These are phyloP conservation scores for Citrullus colocynthis DNA, from an alignment of 306 rosid genomes.

Conservation along the genomic window DNA sequence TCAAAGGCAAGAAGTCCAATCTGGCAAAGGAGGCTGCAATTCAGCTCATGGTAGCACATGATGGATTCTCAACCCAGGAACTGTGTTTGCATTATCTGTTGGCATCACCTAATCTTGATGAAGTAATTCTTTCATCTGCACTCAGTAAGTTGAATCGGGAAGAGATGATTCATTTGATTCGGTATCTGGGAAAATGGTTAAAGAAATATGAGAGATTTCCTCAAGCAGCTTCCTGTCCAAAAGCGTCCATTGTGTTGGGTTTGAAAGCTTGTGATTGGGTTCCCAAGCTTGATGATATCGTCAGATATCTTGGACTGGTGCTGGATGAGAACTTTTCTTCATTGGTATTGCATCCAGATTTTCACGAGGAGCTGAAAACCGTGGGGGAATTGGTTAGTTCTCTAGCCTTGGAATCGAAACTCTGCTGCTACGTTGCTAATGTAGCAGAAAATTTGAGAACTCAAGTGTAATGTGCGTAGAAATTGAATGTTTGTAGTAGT, in stretches of 20 bases:
- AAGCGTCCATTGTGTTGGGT: slow-evolving; percentile 30
- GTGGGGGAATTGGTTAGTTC: slow-evolving; percentile 32
- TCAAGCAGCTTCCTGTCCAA: slow-evolving; percentile 46
- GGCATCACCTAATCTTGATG: slow-evolving; percentile 51
- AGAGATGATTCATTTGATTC: slow-evolving; percentile 49
- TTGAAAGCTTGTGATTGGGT: slow-evolving; percentile 64
- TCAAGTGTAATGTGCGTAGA: background rate
- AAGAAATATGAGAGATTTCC: slow-evolving; percentile 78
- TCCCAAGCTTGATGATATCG: slow-evolving; percentile 66
- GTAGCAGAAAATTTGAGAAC: slow-evolving; percentile 27
- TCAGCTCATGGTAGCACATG: slow-evolving; percentile 70
- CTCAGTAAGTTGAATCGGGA: slow-evolving; percentile 50
- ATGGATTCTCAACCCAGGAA: slow-evolving; percentile 54
- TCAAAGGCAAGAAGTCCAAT: slow-evolving; percentile 16
- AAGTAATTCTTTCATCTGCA: slow-evolving; percentile 34
- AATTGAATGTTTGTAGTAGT: background rate
- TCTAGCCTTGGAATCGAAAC: slow-evolving; percentile 48
- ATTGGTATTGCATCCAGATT: slow-evolving; percentile 53
- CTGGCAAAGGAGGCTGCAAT: slow-evolving; percentile 58
- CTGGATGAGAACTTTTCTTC: slow-evolving; percentile 65
- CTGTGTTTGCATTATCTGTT: slow-evolving; percentile 65
- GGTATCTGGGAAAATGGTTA: slow-evolving; percentile 73
- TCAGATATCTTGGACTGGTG: slow-evolving; percentile 40
- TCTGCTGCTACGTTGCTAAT: slow-evolving; percentile 33
- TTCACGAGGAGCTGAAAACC: slow-evolving; percentile 56